Evolutionary conservation across 768 basidiomycete species (phyloP), one percentile per base, ranked within the genome.

Genomic region (Xerocomellus chrysenteron): DNA sequence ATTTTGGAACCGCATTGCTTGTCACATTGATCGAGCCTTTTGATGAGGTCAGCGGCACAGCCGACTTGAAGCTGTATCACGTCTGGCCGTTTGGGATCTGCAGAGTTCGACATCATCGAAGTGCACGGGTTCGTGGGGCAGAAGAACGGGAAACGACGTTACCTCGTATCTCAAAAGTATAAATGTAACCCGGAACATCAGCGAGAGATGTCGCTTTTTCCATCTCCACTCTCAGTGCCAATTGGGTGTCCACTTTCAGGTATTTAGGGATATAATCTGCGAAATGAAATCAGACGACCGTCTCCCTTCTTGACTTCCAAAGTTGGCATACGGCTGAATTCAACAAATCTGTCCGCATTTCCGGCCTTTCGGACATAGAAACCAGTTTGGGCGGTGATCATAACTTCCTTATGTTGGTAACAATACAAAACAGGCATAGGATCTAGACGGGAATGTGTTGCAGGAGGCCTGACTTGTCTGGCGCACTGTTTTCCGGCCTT

Each of bases 141-240:
- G 32, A 47, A 28, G 41, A 30, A 48, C n/a, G 47, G 26, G 8
- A 47, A 17, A 26, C 9, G 16, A 51, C 61, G 69, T 44, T 67
- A 88, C 88, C 87, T 68, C 83, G 79, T 54, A 93, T 87, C 69
- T 92, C 87, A 67, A 87, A 93, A 0, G 84, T 82, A 61, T 94
- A 94, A 48, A 94, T 92, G 63, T 88, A 92, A 0, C 92, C 92
- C 5, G 80, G 75, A 19, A 77, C 80, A 60, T 93, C 90, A 10
- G 81, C 78, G 3, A 64, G 55, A 5, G 88, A 82, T 4, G 75
- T 75, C 12, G 78, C 65, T 41, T 80, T 81, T 59, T 77, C 76
- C 83, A 86, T 86, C 66, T 82, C 81, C 28, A 68, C 68, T 55
- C 78, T 75, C 36, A 86, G 68, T 2, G 83, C 79, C 32, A 80